Percentiles rank a stretch among this genome's conserved stretches.
phyloP scores from a whole-genome alignment of 1,284 basidiomycete genomes.

The Cryptococcus wingfieldii region DNA sequence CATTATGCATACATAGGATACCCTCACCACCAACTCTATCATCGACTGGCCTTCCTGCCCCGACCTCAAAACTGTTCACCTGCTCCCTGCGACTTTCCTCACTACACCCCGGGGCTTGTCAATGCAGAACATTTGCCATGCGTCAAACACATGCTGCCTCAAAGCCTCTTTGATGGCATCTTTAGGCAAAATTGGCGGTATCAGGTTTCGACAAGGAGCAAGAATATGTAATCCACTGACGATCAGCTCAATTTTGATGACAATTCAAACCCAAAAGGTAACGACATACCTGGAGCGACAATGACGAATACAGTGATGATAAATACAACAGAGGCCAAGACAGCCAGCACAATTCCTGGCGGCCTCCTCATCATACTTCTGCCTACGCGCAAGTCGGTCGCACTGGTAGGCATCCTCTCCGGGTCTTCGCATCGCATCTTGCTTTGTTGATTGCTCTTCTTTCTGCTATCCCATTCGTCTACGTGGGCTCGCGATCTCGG shows the following conservation, averaged over 20 bases:
- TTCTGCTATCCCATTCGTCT: not conserved
- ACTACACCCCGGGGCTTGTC: not conserved
- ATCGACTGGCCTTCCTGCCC: no score
- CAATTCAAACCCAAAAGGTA: no score
- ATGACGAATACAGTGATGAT: not conserved
- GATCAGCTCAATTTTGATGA: not conserved
- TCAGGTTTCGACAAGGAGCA: not conserved
- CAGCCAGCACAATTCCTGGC: not conserved
- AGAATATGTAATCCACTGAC: not conserved
- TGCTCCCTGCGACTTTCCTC: not conserved
- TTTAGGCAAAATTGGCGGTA: not conserved
- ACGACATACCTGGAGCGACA: not conserved
- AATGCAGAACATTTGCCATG: not conserved
- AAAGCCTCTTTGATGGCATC: not conserved
- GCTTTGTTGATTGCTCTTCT: not conserved
- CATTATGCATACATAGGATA: constrained; percentile 1
- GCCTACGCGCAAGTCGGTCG: not conserved
- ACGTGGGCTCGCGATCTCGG: not conserved
- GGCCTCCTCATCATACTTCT: not conserved
- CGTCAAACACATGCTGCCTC: not conserved
- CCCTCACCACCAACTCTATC: not conserved
- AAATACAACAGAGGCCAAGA: not conserved
- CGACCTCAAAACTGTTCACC: not conserved
- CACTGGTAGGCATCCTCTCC: not conserved
- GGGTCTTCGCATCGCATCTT: not conserved